phyloP scores from a whole-genome alignment of 139 green algal species.

The Chlorella sp. region DNA sequence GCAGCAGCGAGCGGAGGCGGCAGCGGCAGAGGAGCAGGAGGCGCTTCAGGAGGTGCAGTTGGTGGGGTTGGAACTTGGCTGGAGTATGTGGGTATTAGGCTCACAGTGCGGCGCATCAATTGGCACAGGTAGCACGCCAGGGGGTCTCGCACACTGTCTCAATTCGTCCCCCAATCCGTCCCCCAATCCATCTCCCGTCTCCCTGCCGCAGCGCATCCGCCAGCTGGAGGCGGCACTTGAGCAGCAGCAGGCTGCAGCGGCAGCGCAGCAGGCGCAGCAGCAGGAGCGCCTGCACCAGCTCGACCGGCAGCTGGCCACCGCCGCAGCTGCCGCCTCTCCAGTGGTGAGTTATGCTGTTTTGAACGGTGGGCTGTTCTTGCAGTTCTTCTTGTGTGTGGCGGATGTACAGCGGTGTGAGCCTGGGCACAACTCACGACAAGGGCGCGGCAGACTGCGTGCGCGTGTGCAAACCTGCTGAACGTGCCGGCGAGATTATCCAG shows the following conservation, averaged over 20 bases:
- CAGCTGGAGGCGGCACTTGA: conserved; percentile 15
- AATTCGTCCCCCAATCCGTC: too few species aligned
- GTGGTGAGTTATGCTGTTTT: background rate
- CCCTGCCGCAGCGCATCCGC: background rate
- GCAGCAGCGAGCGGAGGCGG: background rate
- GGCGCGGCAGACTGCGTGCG: too few species aligned
- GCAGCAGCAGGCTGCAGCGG: background rate
- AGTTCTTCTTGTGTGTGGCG: too few species aligned
- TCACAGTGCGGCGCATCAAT: background rate
- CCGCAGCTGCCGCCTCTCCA: conserved; percentile 5
- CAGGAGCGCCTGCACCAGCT: conserved; percentile 2
- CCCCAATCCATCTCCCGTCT: background rate
- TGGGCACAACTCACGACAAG: too few species aligned
- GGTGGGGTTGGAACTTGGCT: background rate
- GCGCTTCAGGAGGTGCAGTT: background rate
- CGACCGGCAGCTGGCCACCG: conserved; percentile 1
- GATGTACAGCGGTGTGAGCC: background rate
- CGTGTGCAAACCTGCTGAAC: too few species aligned
- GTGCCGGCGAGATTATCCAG: too few species aligned
- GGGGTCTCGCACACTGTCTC: background rate
- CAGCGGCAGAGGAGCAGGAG: background rate
- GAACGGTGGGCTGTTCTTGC: too few species aligned
- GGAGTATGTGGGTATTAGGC: too few species aligned
- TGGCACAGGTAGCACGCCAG: background rate
- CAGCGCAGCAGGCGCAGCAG: conserved; percentile 20